These are phyloP conservation scores for Malbranchea cinnamomea DNA, from an alignment of 2,329 filamentous ascomycete species.

Conservation along the genomic window DNA sequence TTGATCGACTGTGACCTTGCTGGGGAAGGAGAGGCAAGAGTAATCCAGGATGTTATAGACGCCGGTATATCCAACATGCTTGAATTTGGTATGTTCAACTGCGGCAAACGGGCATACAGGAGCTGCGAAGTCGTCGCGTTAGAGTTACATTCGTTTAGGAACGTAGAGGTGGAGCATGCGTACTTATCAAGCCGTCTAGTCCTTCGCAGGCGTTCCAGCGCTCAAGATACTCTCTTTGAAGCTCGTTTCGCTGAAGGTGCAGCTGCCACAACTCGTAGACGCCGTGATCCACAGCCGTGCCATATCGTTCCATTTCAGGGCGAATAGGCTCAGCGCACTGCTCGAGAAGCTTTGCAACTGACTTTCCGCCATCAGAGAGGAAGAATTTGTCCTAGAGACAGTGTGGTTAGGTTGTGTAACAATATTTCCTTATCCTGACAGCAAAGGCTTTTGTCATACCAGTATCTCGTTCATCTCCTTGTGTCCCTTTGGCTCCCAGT, in stretches of 20 bases:
- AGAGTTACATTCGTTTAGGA: too few relatives aligned
- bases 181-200: slow-evolving; percentile 15
- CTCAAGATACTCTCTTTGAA: slow-evolving; percentile 13
- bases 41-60: slow-evolving; percentile 45
- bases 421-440: background rate
- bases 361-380: slow-evolving; percentile 37
- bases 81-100: slow-evolving; percentile 29
- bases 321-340: slow-evolving; percentile 23
- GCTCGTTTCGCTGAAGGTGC: slow-evolving; percentile 27
- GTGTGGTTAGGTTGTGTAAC: background rate
- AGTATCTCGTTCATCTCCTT: slow-evolving; percentile 23
- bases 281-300: slow-evolving; percentile 29
- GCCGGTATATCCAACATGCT: slow-evolving; percentile 31
- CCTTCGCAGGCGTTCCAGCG: slow-evolving; percentile 34
- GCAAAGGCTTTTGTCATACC: slow-evolving; percentile 18
- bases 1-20: slow-evolving; percentile 34
- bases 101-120: slow-evolving; percentile 30
- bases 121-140: too few relatives aligned
- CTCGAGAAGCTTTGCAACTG: slow-evolving; percentile 15
- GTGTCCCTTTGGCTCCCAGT: slow-evolving; percentile 35
- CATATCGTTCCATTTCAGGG: slow-evolving; percentile 35
- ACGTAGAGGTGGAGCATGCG: background rate
- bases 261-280: slow-evolving; percentile 35
- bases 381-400: slow-evolving; percentile 19
- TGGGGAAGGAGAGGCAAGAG: slow-evolving; percentile 39